Base-by-base conservation (phyloP, 345 rosid species). In the Ailanthus altissimus region DNA sequence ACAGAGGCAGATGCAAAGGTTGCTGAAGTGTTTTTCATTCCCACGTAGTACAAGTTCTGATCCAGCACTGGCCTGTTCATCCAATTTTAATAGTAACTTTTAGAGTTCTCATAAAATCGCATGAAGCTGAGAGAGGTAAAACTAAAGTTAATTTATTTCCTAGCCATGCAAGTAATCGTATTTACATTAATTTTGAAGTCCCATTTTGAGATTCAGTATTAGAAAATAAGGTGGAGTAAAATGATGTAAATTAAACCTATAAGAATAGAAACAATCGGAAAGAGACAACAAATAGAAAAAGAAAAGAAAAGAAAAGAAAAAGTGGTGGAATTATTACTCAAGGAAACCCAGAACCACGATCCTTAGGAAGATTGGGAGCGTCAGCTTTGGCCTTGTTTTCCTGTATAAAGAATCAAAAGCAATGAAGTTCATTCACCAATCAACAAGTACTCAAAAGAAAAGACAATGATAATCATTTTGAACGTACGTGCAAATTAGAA, bases 371-470 rank as follows among this genome's bases (percentile, higher is more conserved):
- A 92, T 73, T 6, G 93, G 89, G 45, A 92, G 85, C 42, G 99
- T 95, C 87, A 93, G 67, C 91, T 90, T 93, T 16, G 99, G 99
- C 84, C 99, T 90, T 78, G 82, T 84, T 84, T 92, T 93, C 92
- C 98, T 93, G 97, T 46, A 74, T 65, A 47, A 18, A 51, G 10
- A 20, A 40, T 68, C 13, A 43, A 38, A 53, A 62, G 26, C 46
- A 63, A 63, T 60, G 5, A 60, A 60, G 18, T 59, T 59, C 18
- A 26, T 59, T 6, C 18, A 18, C 18, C 18, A 63, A 20, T 10
- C 8, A 8, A 20, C 1, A 4, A n/a, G 59, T 54, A 54, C 59
- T 32, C 38, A 32, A 7, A 54, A 6, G 9, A 20, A 6, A 18
- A 53, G 21, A 16, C 4, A 53, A 1, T 16, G 18, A 16, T 20